A percentile compares a stretch with the other conserved stretches of the same genome.
Evolutionary conservation across 2,329 filamentous ascomycete species (phyloP).

Genomic region (Cordyceps farinosa): DNA sequence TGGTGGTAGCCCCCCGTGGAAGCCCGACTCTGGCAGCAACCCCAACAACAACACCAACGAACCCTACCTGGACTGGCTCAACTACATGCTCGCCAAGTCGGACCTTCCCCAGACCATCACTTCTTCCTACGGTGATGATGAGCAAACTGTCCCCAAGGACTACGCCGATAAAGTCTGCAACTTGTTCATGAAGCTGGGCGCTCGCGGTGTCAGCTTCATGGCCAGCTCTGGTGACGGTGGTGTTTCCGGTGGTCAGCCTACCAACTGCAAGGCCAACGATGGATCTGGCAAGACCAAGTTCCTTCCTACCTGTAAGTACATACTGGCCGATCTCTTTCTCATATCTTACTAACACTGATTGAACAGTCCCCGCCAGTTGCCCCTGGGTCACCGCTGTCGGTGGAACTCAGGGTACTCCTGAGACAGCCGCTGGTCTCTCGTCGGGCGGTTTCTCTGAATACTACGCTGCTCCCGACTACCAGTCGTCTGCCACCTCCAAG

Average conservation of each 20-base stretch:
- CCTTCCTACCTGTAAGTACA: conserved; percentile 1
- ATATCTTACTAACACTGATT: background rate
- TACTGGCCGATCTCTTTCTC: too few relatives aligned
- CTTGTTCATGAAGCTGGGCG: conserved; percentile 18
- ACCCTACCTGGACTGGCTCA: conserved; percentile 16
- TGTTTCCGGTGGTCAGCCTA: background rate
- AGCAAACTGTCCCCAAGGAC: conserved; percentile 11
- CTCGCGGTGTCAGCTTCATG: conserved; percentile 17
- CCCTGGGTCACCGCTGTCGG: conserved; percentile 17
- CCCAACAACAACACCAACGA: conserved; percentile 18
- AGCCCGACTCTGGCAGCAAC: conserved; percentile 4
- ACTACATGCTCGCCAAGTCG: conserved; percentile 10
- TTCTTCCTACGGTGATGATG: conserved; percentile 17
- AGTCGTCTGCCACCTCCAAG: background rate
- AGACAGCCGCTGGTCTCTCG: background rate
- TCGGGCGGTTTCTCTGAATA: conserved; percentile 16
- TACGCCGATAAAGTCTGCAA: conserved; percentile 15
- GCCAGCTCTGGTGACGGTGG: conserved; percentile 13
- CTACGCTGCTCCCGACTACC: conserved; percentile 6
- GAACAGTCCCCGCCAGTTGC: conserved; percentile 13
- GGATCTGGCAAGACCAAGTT: conserved; percentile 5
- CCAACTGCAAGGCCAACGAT: conserved; percentile 18
- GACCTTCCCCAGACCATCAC: conserved; percentile 13
- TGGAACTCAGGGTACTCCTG: conserved; percentile 7
- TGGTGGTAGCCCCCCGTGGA: conserved; percentile 13